Evolutionary conservation across 2,329 filamentous ascomycete species (phyloP).

Genomic region (Blumeria graminis): DNA sequence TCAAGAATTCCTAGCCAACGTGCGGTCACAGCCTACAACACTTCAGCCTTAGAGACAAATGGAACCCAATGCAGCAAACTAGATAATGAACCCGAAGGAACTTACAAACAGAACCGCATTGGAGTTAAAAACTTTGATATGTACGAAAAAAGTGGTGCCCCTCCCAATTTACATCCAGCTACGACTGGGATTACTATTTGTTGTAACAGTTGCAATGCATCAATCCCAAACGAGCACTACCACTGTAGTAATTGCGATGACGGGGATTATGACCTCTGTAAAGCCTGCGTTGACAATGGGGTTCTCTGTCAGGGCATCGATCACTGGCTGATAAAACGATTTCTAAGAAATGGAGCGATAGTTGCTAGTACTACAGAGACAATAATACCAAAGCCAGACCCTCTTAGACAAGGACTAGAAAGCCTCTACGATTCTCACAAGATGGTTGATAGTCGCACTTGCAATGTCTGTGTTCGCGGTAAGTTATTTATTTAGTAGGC

Average conservation of each 20-base stretch:
- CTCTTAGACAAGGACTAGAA: slow-evolving; percentile 5
- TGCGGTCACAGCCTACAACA: not conserved
- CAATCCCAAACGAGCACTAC: slow-evolving; percentile 64
- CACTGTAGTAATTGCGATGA: slow-evolving; percentile 86
- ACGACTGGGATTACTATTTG: slow-evolving; percentile 29
- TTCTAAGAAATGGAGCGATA: slow-evolving; percentile 52
- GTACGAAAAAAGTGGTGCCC: not conserved
- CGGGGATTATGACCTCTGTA: slow-evolving; percentile 86
- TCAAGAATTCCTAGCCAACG: not conserved
- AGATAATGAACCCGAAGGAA: not conserved
- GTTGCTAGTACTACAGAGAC: slow-evolving; percentile 70
- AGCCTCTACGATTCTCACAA: slow-evolving; percentile 9
- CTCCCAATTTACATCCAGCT: not conserved
- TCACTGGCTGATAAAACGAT: slow-evolving; percentile 91
- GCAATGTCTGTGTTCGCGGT: slow-evolving; percentile 42
- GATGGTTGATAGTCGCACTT: slow-evolving; percentile 20
- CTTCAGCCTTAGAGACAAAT: not conserved
- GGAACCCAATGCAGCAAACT: not conserved
- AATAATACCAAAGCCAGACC: slow-evolving; percentile 30
- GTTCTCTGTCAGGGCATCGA: slow-evolving; percentile 51
- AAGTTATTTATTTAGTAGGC: slow-evolving; percentile 10
- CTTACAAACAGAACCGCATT: not conserved
- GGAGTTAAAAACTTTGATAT: not conserved
- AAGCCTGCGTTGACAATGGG: slow-evolving; percentile 49
- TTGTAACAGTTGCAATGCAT: slow-evolving; percentile 71